Base-by-base conservation (phyloP, 2,329 filamentous ascomycete species). In the Lecanicillium sp. region DNA sequence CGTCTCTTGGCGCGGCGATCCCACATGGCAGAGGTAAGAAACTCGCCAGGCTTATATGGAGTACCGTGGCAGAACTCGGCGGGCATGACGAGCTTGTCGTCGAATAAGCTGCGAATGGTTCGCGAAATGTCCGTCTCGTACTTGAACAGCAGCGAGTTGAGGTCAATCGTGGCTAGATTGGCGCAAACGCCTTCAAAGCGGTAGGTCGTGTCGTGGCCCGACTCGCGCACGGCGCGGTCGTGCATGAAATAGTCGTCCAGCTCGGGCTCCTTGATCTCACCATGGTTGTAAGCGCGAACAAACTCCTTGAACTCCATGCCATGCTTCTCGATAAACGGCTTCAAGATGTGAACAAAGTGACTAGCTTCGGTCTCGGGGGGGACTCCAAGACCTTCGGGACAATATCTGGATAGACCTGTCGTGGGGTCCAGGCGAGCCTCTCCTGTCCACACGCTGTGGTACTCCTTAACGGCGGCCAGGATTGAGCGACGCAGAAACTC, bases 191-290 rank as follows among this genome's bases (percentile, higher is more conserved):
- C 84, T 68, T 97, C 93, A 17, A 98, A 76, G 15, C 93, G 87
- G 68, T 97, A 97, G 14, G 87, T 87, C 2, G 93, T 98, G 63
- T 98, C 93, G 66, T 98, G 93, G 11, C 93, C 93, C 15, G 91
- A 96, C 67, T 98, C 93, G 56, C 93, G 85, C 27, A 97, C 90
- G 2, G 91, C 90, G 51, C 93, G 86, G 63, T 98, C 93, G 64
- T 98, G 93, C 62, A 95, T 71, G 70, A 97, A 97, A 68, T 97
- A 98, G 39, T 90, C 83, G 60, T 98, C 93, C 12, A 98, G 75
- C 54, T 95, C 88, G 0, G 90, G 90, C 68, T 97, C 91, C 39
- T 75, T 66, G 21, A 98, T 78, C 44, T 79, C 65, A 17, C 84
- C 81, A 52, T 82, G 66, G 65, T 97, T 97, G 74, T 98, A 98